phyloP scores from a whole-genome alignment of 257 asterid genomes.

The Coffea canephora region DNA sequence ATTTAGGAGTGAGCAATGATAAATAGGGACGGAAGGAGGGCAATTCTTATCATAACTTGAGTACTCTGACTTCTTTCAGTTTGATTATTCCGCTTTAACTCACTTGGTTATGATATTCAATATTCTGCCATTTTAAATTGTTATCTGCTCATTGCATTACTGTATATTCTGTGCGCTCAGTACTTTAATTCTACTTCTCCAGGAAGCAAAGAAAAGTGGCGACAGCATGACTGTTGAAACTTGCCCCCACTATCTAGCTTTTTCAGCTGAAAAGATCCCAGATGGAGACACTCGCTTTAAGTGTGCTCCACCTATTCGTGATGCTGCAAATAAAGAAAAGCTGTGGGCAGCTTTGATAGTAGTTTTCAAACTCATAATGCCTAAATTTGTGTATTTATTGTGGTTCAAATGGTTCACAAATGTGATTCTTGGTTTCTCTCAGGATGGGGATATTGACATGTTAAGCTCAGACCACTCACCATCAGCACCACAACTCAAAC shows the following conservation, averaged over 20 bases:
- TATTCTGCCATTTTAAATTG: neutral
- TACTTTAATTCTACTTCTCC: neutral
- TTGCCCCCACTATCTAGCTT: conserved; percentile 97
- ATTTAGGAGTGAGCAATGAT: neutral
- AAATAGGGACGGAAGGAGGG: neutral
- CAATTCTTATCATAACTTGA: neutral
- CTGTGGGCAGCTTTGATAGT: conserved; percentile 91
- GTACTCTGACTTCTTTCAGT: neutral
- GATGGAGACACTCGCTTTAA: conserved; percentile 97
- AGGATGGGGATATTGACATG: conserved; percentile 93
- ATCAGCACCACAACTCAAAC: conserved; percentile 80
- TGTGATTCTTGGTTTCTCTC: conserved; percentile 17
- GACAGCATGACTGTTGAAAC: conserved; percentile 90
- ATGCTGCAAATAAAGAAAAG: conserved; percentile 63
- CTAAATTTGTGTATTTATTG: neutral
- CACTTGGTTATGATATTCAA: neutral
- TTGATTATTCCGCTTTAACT: too few relatives aligned
- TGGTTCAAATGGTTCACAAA: neutral
- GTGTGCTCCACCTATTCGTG: conserved; percentile 97
- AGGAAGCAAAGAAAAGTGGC: conserved; percentile 87
- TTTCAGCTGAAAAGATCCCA: conserved; percentile 87
- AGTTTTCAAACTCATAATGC: conserved; percentile 6
- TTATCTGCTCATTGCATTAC: neutral
- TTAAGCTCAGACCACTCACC: conserved; percentile 98
- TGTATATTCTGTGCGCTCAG: neutral